Conservation (phyloP, 2,329 filamentous ascomycete species). For the Colletotrichum spinosum region DNA sequence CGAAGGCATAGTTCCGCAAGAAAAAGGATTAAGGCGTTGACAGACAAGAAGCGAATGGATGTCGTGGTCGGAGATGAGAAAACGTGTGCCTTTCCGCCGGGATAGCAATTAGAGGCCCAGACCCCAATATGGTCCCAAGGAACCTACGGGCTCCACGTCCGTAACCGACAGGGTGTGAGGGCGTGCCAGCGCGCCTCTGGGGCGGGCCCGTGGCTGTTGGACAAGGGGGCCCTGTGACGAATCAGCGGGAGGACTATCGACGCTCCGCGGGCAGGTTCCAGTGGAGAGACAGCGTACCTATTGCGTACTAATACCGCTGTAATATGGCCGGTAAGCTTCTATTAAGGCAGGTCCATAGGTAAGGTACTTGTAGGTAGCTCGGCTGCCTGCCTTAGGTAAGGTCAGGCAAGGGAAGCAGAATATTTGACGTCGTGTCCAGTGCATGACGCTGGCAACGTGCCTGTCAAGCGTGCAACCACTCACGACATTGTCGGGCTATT, state of each 20-base stretch:
- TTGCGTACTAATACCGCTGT: neutral
- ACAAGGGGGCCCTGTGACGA: constrained; percentile 28
- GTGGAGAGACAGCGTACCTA: constrained; percentile 6
- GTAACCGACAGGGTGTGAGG: neutral
- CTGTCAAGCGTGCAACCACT: neutral
- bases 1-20: constrained; percentile 33
- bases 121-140: constrained; percentile 24
- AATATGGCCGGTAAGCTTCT: constrained; percentile 1
- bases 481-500: too few relatives aligned
- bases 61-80: constrained; percentile 33
- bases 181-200: constrained; percentile 28
- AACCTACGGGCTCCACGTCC: neutral
- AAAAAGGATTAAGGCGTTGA: constrained; percentile 3
- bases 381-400: too few relatives aligned
- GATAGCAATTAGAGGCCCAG: constrained; percentile 31
- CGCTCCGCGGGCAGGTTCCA: constrained; percentile 23
- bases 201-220: constrained; percentile 31
- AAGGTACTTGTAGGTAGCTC: too few relatives aligned
- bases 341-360: too few relatives aligned
- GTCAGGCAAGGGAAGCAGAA: too few relatives aligned
- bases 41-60: constrained; percentile 7
- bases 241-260: constrained; percentile 26
- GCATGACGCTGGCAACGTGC: constrained; percentile 8
- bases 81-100: constrained; percentile 34
- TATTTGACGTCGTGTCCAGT: constrained; percentile 14